Evolutionary conservation across 768 basidiomycete species (phyloP).

Genomic region (Amanita rubescens): DNA sequence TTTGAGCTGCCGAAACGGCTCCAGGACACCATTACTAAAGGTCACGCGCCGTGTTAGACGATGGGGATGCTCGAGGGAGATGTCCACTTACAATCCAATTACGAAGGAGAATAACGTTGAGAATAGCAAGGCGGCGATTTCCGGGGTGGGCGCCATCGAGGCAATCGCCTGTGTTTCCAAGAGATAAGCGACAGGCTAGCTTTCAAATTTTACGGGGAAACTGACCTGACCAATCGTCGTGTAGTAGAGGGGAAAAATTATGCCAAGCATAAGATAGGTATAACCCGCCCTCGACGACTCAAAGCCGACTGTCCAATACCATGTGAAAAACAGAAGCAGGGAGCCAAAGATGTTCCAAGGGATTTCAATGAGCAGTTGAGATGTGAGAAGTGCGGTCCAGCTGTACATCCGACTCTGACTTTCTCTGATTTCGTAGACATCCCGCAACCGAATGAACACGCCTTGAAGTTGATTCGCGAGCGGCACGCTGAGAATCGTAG

Average conservation of each 20-base stretch:
- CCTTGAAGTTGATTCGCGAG: constrained; percentile 60
- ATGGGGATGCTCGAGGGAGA: neutral
- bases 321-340: constrained; percentile 52
- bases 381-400: constrained; percentile 51
- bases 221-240: constrained; percentile 47
- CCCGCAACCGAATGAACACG: constrained; percentile 48
- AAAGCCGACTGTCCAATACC: constrained; percentile 69
- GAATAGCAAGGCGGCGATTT: constrained; percentile 48
- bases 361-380: constrained; percentile 48
- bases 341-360: constrained; percentile 59
- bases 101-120: constrained; percentile 50
- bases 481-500: constrained; percentile 43
- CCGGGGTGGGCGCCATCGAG: constrained; percentile 46
- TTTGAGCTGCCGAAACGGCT: constrained; percentile 49
- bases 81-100: constrained; percentile 39
- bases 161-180: constrained; percentile 40
- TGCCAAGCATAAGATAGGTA: constrained; percentile 44
- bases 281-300: constrained; percentile 47
- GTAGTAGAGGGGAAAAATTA: constrained; percentile 55
- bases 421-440: constrained; percentile 62
- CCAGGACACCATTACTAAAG: constrained; percentile 49
- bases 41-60: neutral
- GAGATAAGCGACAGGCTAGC: neutral
- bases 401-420: constrained; percentile 57
- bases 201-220: constrained; percentile 11